Conservation (phyloP, 495 filamentous ascomycete genomes). For the Hapsidospora chrysogenum region DNA sequence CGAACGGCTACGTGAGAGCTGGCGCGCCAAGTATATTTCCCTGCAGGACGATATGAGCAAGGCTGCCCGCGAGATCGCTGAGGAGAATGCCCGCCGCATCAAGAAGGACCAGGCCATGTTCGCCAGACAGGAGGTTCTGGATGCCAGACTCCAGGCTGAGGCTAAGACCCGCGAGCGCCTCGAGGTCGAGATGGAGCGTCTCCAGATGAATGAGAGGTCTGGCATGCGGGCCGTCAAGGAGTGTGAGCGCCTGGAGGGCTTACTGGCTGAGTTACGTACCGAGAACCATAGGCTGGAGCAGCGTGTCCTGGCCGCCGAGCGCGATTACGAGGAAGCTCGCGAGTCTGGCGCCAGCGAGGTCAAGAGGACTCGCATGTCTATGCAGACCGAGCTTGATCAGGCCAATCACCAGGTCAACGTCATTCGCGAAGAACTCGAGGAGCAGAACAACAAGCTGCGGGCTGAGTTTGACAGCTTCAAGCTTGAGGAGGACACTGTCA, state of each 20-base stretch:
- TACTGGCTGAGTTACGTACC: slow-evolving; percentile 44
- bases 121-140: slow-evolving; percentile 62
- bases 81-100: slow-evolving; percentile 60
- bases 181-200: slow-evolving; percentile 56
- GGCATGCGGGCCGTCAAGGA: slow-evolving; percentile 39
- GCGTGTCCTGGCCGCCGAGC: slow-evolving; percentile 51
- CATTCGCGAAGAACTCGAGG: slow-evolving; percentile 60
- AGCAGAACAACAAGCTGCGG: slow-evolving; percentile 48
- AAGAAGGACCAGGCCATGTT: slow-evolving; percentile 58
- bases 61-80: slow-evolving; percentile 57
- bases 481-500: slow-evolving; percentile 57
- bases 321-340: slow-evolving; percentile 68
- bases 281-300: slow-evolving; percentile 54
- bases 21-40: slow-evolving; percentile 62
- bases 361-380: slow-evolving; percentile 55
- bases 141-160: slow-evolving; percentile 61
- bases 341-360: slow-evolving; percentile 61
- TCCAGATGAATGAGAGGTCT: slow-evolving; percentile 62
- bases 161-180: slow-evolving; percentile 60
- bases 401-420: slow-evolving; percentile 72
- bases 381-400: slow-evolving; percentile 65
- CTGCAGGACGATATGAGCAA: slow-evolving; percentile 72
- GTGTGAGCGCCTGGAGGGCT: slow-evolving; percentile 44
- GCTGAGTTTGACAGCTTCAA: slow-evolving; percentile 52
- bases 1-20: slow-evolving; percentile 55